These are phyloP conservation scores for Blakeslea trispora DNA, from an alignment of 371 early-diverging fungal species.

Conservation along the genomic window DNA sequence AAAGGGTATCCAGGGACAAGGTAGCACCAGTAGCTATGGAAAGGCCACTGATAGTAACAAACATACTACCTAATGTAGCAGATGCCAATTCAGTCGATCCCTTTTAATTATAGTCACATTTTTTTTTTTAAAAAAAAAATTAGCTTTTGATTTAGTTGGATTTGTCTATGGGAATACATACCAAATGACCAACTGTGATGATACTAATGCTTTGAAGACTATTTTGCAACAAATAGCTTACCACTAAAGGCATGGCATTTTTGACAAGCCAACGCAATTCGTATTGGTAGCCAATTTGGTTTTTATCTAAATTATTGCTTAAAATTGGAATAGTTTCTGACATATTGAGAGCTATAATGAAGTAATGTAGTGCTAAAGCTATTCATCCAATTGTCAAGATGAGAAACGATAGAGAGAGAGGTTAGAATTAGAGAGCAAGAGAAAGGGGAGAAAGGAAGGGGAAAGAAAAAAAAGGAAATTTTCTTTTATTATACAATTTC, in stretches of 20 bases:
- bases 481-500: too few species aligned
- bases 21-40: constrained; percentile 78
- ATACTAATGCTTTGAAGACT: constrained; percentile 61
- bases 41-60: constrained; percentile 82
- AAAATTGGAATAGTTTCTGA: constrained; percentile 11
- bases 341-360: background rate
- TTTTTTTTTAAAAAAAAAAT: too few species aligned
- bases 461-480: too few species aligned
- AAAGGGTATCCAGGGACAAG: constrained; percentile 85
- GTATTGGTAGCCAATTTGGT: constrained; percentile 20
- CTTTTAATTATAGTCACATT: constrained; percentile 29
- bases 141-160: constrained; percentile 7
- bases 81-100: constrained; percentile 77
- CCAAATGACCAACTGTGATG: constrained; percentile 60
- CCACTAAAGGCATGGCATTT: constrained; percentile 55
- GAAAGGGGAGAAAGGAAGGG: too few species aligned
- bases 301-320: constrained; percentile 3
- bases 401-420: too few species aligned
- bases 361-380: too few species aligned
- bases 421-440: too few species aligned
- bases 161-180: constrained; percentile 11
- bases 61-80: constrained; percentile 75
- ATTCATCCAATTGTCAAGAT: too few species aligned
- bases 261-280: constrained; percentile 46
- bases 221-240: constrained; percentile 65